Base-by-base conservation (phyloP, 2,329 filamentous ascomycete species). In the Colletotrichum australisinense region DNA sequence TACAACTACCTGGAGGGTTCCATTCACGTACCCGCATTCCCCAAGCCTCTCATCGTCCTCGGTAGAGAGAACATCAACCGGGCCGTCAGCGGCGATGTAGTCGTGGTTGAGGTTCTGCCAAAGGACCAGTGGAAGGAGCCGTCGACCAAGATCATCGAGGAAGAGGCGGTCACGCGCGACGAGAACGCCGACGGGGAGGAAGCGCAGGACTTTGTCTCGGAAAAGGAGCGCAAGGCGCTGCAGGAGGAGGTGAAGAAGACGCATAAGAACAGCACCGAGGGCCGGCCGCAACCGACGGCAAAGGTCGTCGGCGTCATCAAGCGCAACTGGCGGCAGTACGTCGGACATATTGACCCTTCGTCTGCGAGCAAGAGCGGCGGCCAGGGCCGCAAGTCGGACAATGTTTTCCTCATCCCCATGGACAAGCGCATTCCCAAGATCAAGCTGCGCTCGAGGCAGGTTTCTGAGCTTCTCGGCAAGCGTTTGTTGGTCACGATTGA, bases 371-470 rank as follows among this genome's bases (percentile, higher is more conserved):
- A 92, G 66, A 90, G 91, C 3, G 90, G 90, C 2, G 93, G 91
- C 73, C 93, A 95, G 77, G 95, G 94, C 35, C 90, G 95, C 72
- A 93, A 93, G 78, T 95, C 97, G 80, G 95, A 98, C 80, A 97
- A 91, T 19, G 95, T 99, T 16, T 99, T 99, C 83, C 88, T 99
- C 22, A 92, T 98, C 62, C 95, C 97, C 4, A 98, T 99, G 96
- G 96, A 99, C 83, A 98, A 98, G 87, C 93, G 95, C 78, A 94
- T 99, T 26, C 97, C 97, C 2, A 99, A 98, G 86, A 98, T 99
- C 78, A 91, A 95, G 58, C 91, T 99, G 67, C 92, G 95, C 63
- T 98, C 97, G 12, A 90, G 97, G 64, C 97, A 98, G 83, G 95
- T 95, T 28, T 91, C 92, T 19, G 95, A 98, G 78, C 89, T 99